phyloP scores from a whole-genome alignment of 2,329 filamentous ascomycete genomes.

The Xylaria sp. region DNA sequence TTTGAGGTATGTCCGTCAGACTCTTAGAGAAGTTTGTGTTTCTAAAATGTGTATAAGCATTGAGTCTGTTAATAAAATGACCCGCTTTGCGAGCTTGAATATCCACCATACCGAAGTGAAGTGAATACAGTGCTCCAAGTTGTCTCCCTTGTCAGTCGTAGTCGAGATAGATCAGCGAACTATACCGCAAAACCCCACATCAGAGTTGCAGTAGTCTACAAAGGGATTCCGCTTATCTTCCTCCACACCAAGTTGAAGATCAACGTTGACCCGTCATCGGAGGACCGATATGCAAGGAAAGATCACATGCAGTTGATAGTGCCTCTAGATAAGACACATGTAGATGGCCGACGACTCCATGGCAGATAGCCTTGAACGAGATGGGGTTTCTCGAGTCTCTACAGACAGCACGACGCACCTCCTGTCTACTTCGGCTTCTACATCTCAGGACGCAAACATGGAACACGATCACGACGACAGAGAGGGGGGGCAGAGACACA shows the following conservation, averaged over 20 bases:
- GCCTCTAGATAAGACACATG: not conserved
- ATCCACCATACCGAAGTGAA: not conserved
- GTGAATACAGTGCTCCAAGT: too few species aligned
- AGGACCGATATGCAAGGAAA: not conserved
- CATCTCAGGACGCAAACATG: not conserved
- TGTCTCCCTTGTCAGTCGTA: not conserved
- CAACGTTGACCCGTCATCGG: slow-evolving; percentile 8
- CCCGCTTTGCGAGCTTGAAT: not conserved
- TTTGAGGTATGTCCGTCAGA: slow-evolving; percentile 7
- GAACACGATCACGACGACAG: not conserved
- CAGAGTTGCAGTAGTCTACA: not conserved
- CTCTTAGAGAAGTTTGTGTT: not conserved
- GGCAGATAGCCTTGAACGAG: not conserved
- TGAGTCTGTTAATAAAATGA: slow-evolving; percentile 7
- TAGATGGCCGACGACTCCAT: not conserved
- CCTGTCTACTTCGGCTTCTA: slow-evolving; percentile 6
- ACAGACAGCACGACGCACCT: slow-evolving; percentile 23
- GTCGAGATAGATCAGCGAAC: not conserved
- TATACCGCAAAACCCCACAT: slow-evolving; percentile 17
- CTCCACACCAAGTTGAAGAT: slow-evolving; percentile 8
- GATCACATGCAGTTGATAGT: slow-evolving; percentile 1
- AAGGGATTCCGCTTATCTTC: slow-evolving; percentile 12
- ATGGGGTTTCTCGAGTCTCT: slow-evolving; percentile 14
- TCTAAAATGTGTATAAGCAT: not conserved
- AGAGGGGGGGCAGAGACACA: not conserved